These are phyloP conservation scores for Blastocystis sp. DNA, from an alignment of 352 stramenopile genomes.

Conservation along the genomic window DNA sequence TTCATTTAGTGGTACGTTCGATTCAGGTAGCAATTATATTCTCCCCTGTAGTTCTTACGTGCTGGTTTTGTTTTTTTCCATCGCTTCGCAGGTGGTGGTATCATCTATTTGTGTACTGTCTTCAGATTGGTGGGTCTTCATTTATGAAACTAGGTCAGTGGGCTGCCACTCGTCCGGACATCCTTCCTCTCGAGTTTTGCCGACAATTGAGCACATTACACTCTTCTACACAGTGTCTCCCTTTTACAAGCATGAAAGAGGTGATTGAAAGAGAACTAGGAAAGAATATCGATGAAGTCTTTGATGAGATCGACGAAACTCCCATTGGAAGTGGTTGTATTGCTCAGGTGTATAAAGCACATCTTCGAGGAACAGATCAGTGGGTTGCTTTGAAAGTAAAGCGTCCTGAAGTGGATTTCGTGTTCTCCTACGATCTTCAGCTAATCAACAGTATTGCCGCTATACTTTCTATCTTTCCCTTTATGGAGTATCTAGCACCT, in stretches of 20 bases:
- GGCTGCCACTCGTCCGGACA: slow-evolving; percentile 62
- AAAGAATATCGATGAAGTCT: slow-evolving; percentile 13
- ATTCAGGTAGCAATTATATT: slow-evolving; percentile 24
- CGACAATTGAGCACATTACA: slow-evolving; percentile 28
- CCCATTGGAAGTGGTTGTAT: slow-evolving; percentile 66
- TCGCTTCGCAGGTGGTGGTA: slow-evolving; percentile 31
- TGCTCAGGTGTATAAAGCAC: slow-evolving; percentile 60
- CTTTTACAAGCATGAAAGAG: background rate
- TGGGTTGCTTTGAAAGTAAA: slow-evolving; percentile 66
- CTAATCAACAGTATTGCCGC: slow-evolving; percentile 18
- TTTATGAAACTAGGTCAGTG: slow-evolving; percentile 67
- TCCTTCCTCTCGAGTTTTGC: slow-evolving; percentile 61
- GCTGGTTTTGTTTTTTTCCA: slow-evolving; percentile 30
- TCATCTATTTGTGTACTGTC: background rate
- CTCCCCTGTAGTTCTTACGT: slow-evolving; percentile 24
- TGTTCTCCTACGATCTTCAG: slow-evolving; percentile 18
- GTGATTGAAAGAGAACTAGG: slow-evolving; percentile 63
- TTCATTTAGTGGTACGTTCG: slow-evolving; percentile 32
- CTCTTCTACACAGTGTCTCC: slow-evolving; percentile 21
- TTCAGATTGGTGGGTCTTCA: slow-evolving; percentile 19
- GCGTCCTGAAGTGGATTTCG: slow-evolving; percentile 3
- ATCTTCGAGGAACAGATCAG: background rate
- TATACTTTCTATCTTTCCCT: background rate
- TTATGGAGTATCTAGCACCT: slow-evolving; percentile 32
- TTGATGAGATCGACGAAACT: slow-evolving; percentile 28